phyloP scores from a whole-genome alignment of 2,329 filamentous ascomycete genomes.

The Aspergillus sp. region DNA sequence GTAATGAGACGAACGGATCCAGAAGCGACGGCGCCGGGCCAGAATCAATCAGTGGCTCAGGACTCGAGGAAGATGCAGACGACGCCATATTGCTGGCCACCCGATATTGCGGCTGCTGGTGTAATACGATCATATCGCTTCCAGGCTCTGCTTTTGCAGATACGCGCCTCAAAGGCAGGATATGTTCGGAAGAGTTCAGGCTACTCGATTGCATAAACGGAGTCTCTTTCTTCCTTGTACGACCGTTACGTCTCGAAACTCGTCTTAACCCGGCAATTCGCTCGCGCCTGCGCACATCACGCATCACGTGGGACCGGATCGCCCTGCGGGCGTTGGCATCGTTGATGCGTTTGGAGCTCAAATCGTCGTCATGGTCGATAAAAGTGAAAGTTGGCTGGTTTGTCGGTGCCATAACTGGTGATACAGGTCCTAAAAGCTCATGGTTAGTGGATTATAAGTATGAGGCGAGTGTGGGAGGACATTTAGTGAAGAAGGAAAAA shows the following conservation, averaged over 20 bases:
- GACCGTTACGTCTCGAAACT: conserved; percentile 27
- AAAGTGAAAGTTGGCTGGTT: conserved; percentile 38
- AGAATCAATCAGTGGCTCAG: conserved; percentile 13
- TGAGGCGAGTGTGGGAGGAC: too few relatives aligned
- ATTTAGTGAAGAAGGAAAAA: too few relatives aligned
- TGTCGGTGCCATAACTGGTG: conserved; percentile 18
- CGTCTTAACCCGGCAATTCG: conserved; percentile 37
- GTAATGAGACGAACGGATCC: conserved; percentile 35
- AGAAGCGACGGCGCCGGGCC: conserved; percentile 26
- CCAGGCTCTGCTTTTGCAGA: not conserved
- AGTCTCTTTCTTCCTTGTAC: conserved; percentile 8
- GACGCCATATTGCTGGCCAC: not conserved
- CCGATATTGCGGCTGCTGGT: not conserved
- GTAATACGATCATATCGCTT: not conserved
- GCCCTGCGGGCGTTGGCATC: conserved; percentile 38
- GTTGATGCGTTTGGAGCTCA: conserved; percentile 37
- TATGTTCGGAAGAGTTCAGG: conserved; percentile 10
- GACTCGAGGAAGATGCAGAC: conserved; percentile 11
- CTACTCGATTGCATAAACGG: conserved; percentile 8
- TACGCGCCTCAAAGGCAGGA: conserved; percentile 11
- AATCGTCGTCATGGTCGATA: conserved; percentile 40
- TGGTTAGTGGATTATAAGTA: not conserved
- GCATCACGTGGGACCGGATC: conserved; percentile 45
- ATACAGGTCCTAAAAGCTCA: conserved; percentile 1
- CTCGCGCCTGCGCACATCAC: conserved; percentile 41